Conservation (phyloP, 345 rosid species). For the Turritis glabra region DNA sequence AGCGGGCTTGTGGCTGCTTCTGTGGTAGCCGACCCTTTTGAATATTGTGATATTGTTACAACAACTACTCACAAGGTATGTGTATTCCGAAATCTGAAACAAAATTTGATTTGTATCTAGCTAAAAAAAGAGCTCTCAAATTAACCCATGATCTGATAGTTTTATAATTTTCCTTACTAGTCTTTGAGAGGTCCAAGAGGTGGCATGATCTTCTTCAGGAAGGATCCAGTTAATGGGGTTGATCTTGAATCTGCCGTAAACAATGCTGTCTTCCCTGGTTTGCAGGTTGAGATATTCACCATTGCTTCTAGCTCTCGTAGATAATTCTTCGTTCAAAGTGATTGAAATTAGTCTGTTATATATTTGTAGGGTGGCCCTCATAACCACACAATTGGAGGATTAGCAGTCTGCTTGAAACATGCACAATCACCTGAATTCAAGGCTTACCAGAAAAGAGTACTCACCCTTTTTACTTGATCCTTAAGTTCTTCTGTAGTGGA, state of each 20-base stretch:
- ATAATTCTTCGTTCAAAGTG: neutral
- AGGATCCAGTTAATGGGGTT: slow-evolving; percentile 76
- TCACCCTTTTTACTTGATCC: neutral
- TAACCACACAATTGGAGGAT: slow-evolving; percentile 93
- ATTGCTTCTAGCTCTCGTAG: neutral
- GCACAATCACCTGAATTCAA: slow-evolving; percentile 72
- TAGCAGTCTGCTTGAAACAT: slow-evolving; percentile 89
- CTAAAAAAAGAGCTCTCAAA: neutral
- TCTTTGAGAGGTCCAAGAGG: slow-evolving; percentile 98
- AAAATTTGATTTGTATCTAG: neutral
- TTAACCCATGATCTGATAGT: neutral
- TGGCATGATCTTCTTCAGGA: slow-evolving; percentile 95
- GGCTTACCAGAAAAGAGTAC: slow-evolving; percentile 78
- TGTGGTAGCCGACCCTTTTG: slow-evolving; percentile 83
- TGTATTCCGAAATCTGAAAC: neutral
- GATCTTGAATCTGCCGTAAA: slow-evolving; percentile 82
- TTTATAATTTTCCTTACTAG: slow-evolving; percentile 38
- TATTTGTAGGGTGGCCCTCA: slow-evolving; percentile 88
- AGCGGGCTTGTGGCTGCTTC: slow-evolving; percentile 97
- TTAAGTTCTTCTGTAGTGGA: neutral
- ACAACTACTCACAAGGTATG: slow-evolving; percentile 91
- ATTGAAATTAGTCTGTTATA: neutral
- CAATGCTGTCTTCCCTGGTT: slow-evolving; percentile 95
- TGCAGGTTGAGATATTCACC: slow-evolving; percentile 57
- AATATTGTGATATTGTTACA: slow-evolving; percentile 88